Base-by-base conservation (phyloP, 495 filamentous ascomycete species). In the Trichoderma virens region DNA sequence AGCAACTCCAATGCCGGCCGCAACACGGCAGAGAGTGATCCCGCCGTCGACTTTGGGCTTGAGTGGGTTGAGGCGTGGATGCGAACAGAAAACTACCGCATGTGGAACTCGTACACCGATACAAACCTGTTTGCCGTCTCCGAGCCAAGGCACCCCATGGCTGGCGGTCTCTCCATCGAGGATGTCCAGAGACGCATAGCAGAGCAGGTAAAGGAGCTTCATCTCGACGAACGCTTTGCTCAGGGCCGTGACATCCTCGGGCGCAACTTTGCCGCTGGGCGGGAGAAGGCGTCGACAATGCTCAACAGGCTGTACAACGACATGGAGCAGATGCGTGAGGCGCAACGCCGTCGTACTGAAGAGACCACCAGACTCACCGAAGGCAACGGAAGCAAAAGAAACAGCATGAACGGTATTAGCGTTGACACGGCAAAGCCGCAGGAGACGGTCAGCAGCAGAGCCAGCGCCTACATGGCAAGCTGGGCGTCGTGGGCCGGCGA, bases 401-500 rank as follows among this genome's bases (percentile, higher is more conserved):
- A 59, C 16, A 65, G 25, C 64, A 66, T 51, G 65, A 76, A 68
- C 68, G 67, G 66, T 8, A 56, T 11, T 8, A 16, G 27, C 25
- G 20, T 20, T 2, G 51, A n/a, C 7, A 63, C 68, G 39, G 56
- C 47, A 56, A 56, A 8, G 31, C 65, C 6, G 59, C 62, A n/a
- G 69, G 67, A 30, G 64, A 86, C 86, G 1, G 90, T 89, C 0
- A 77, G 88, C 11, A 82, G 86, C 67, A 88, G 87, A 66, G 93
- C 93, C 11, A 84, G 91, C 20, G 89, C 93, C 5, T 98, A 97
- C 69, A 80, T 98, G 59, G 92, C 88, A 60, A 95, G 91, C 30
- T 98, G 95, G 95, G 88, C 92, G n/a, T 77, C 85, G 2, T 98
- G 94, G 94, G 93, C 93, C 6, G 86, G 85, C 32, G 93, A 98